Evolutionary conservation across 257 asterid genomes (phyloP).

Genomic region (Schizonepeta tenuifolia): DNA sequence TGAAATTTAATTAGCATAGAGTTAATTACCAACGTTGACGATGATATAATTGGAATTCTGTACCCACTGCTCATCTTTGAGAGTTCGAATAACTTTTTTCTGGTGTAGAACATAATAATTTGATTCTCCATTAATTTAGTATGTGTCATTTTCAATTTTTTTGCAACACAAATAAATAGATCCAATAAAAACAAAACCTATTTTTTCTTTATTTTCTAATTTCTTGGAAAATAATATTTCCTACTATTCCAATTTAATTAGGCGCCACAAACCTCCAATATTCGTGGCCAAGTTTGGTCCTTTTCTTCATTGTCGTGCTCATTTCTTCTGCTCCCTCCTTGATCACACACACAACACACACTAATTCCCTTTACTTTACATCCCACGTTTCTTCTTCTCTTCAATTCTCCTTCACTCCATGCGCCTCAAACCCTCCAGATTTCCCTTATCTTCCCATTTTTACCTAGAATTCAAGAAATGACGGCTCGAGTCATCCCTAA

Average conservation of each 20-base stretch:
- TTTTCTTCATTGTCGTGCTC: slow-evolving; percentile 38
- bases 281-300: slow-evolving; percentile 61
- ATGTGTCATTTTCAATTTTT: neutral
- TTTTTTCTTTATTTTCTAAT: neutral
- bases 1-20: no score
- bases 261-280: slow-evolving; percentile 47
- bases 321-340: slow-evolving; percentile 11
- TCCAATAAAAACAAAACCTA: neutral
- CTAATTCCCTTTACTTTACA: neutral
- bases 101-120: no score
- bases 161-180: neutral
- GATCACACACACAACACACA: slow-evolving; percentile 30
- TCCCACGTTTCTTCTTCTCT: slow-evolving; percentile 24
- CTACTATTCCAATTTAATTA: slow-evolving; percentile 26
- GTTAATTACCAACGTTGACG: no score
- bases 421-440: slow-evolving; percentile 22
- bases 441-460: neutral
- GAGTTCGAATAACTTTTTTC: no score
- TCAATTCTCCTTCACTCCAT: neutral
- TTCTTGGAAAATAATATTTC: neutral
- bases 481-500: slow-evolving; percentile 56
- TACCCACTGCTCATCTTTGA: no score
- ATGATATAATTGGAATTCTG: no score
- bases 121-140: neutral
- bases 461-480: neutral